Percentiles rank a stretch among this genome's conserved stretches.
These are phyloP conservation scores for Bocquillonia castaneifolia DNA, from an alignment of 441 rosid genomes.

Conservation along the genomic window DNA sequence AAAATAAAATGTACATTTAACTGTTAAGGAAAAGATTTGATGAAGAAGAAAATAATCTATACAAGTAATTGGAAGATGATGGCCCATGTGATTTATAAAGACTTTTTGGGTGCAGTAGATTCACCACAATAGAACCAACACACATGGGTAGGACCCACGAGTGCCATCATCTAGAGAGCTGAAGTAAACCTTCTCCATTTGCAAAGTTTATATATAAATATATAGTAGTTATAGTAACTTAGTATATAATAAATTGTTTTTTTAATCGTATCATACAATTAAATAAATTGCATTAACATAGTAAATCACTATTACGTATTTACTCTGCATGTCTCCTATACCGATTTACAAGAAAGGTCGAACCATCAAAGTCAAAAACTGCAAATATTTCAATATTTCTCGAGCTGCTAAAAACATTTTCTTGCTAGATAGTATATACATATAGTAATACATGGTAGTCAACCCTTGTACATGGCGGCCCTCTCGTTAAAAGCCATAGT, in stretches of 20 bases:
- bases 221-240: too few relatives aligned
- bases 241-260: too few relatives aligned
- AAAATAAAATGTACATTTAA: too few relatives aligned
- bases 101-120: slow-evolving; percentile 18
- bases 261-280: too few relatives aligned
- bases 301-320: background rate
- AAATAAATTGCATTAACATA: background rate
- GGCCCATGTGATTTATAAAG: slow-evolving; percentile 10
- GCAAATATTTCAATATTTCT: slow-evolving; percentile 27
- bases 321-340: background rate
- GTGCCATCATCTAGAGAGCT: background rate
- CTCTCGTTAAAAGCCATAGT: too few relatives aligned
- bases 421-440: slow-evolving; percentile 9
- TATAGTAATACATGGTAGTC: background rate
- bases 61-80: slow-evolving; percentile 9
- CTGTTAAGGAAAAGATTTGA: background rate
- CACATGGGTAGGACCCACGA: slow-evolving; percentile 37
- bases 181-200: background rate
- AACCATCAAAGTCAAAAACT: slow-evolving; percentile 32
- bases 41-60: background rate
- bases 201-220: background rate
- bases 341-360: slow-evolving; percentile 13
- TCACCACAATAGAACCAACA: slow-evolving; percentile 11
- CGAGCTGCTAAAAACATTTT: slow-evolving; percentile 35
- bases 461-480: background rate